Conservation (phyloP, 805 yeast genomes). For the Monosporozyma solicola region DNA sequence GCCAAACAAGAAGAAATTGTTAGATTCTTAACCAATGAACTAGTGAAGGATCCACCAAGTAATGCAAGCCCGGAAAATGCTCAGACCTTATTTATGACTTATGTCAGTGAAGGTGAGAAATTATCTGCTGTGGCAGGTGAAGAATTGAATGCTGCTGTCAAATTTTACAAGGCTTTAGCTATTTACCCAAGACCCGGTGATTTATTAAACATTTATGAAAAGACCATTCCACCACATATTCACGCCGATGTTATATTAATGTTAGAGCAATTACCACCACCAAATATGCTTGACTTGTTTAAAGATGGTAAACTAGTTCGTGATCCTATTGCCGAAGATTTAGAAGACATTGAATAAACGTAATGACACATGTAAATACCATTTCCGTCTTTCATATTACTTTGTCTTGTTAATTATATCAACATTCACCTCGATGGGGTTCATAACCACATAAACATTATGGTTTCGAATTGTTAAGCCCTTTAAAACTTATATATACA, state of each 20-base stretch:
- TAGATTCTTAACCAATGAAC: constrained; percentile 51
- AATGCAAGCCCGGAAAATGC: constrained; percentile 60
- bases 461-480: not conserved
- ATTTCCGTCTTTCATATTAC: not conserved
- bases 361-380: not conserved
- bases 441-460: not conserved
- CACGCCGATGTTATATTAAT: constrained; percentile 77
- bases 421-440: not conserved
- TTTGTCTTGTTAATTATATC: not conserved
- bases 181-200: constrained; percentile 94
- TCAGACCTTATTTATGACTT: constrained; percentile 59
- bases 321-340: constrained; percentile 1
- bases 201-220: constrained; percentile 80
- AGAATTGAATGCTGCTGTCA: constrained; percentile 75
- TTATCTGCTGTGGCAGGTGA: constrained; percentile 55
- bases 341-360: not conserved
- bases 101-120: constrained; percentile 80
- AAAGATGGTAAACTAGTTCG: not conserved
- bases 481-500: not conserved
- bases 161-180: constrained; percentile 89
- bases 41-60: constrained; percentile 69
- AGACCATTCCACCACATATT: constrained; percentile 71
- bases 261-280: constrained; percentile 87
- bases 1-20: constrained; percentile 52
- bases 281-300: constrained; percentile 57